A percentile compares a stretch with the other conserved stretches of the same genome.
Evolutionary conservation across 2,329 filamentous ascomycete species (phyloP).

Genomic region (Colletotrichum phormii): DNA sequence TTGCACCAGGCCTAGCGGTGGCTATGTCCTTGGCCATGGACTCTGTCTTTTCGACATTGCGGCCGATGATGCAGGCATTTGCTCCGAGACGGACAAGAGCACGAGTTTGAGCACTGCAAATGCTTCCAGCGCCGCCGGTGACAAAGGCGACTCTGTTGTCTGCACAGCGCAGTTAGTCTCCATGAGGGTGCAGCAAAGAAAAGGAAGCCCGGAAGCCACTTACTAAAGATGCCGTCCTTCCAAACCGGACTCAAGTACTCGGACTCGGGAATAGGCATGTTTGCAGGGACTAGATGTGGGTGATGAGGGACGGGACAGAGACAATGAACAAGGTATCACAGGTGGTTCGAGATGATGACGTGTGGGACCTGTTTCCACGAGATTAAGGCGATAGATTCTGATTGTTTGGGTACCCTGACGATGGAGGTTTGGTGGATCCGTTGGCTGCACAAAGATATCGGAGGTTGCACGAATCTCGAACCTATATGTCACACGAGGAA

Average conservation of each 20-base stretch:
- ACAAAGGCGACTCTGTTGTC: slow-evolving; percentile 93
- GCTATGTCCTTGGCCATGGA: slow-evolving; percentile 83
- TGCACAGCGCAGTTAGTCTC: slow-evolving; percentile 48
- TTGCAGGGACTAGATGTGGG: background rate
- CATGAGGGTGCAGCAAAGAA: slow-evolving; percentile 1
- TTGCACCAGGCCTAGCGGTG: slow-evolving; percentile 80
- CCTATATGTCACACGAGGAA: slow-evolving; percentile 5
- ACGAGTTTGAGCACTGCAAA: slow-evolving; percentile 93
- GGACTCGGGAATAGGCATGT: slow-evolving; percentile 77
- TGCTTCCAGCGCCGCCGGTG: slow-evolving; percentile 92
- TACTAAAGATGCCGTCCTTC: slow-evolving; percentile 89
- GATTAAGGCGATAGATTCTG: background rate
- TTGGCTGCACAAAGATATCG: slow-evolving; percentile 7
- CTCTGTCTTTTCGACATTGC: slow-evolving; percentile 90
- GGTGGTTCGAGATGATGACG: background rate
- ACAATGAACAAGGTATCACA: slow-evolving; percentile 1
- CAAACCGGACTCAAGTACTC: slow-evolving; percentile 86
- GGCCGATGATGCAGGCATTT: slow-evolving; percentile 92
- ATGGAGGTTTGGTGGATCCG: background rate
- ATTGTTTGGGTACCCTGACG: background rate
- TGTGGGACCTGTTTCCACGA: background rate
- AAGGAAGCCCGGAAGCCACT: slow-evolving; percentile 38
- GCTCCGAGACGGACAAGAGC: slow-evolving; percentile 92
- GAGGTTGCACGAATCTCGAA: background rate
- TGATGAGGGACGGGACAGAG: background rate